phyloP scores from a whole-genome alignment of 371 early-diverging fungal genomes.

The Mucor piriformis region DNA sequence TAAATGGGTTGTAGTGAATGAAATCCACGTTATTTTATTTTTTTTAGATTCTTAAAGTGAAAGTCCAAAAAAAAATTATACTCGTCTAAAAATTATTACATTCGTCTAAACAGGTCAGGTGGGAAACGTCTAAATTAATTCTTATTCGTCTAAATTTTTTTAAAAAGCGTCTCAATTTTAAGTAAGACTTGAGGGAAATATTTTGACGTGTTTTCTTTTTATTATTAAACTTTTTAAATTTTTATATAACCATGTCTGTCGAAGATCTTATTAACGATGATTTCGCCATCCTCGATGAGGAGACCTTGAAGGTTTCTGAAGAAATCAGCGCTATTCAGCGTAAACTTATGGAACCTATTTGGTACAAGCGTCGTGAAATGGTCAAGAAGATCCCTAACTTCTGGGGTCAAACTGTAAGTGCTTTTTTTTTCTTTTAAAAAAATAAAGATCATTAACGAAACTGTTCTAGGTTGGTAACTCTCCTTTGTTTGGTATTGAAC shows the following conservation, averaged over 20 bases:
- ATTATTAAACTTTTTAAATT: neutral
- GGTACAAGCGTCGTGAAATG: slow-evolving; percentile 59
- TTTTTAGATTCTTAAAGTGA: too few relatives aligned
- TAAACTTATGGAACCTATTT: slow-evolving; percentile 57
- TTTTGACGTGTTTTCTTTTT: slow-evolving; percentile 4
- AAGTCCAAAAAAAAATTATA: too few relatives aligned
- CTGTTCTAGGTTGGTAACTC: slow-evolving; percentile 50
- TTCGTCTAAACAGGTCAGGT: too few relatives aligned
- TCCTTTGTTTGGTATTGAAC: slow-evolving; percentile 21
- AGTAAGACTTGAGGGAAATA: too few relatives aligned
- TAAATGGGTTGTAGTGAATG: too few relatives aligned
- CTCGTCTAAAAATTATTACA: too few relatives aligned
- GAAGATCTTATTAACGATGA: slow-evolving; percentile 41
- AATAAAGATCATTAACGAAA: too few relatives aligned
- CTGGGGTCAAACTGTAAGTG: slow-evolving; percentile 52
- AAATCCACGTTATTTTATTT: too few relatives aligned
- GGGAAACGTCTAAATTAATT: too few relatives aligned
- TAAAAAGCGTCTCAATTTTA: too few relatives aligned
- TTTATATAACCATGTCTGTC: slow-evolving; percentile 33
- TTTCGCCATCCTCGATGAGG: slow-evolving; percentile 41
- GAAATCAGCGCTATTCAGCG: slow-evolving; percentile 44
- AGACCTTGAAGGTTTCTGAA: slow-evolving; percentile 37
- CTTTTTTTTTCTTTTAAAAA: neutral
- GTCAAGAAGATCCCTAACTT: slow-evolving; percentile 61
- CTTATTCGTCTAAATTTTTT: too few relatives aligned